phyloP scores from a whole-genome alignment of 164 flowering plant species.

The Kalanchoe fedtschenkoi region DNA sequence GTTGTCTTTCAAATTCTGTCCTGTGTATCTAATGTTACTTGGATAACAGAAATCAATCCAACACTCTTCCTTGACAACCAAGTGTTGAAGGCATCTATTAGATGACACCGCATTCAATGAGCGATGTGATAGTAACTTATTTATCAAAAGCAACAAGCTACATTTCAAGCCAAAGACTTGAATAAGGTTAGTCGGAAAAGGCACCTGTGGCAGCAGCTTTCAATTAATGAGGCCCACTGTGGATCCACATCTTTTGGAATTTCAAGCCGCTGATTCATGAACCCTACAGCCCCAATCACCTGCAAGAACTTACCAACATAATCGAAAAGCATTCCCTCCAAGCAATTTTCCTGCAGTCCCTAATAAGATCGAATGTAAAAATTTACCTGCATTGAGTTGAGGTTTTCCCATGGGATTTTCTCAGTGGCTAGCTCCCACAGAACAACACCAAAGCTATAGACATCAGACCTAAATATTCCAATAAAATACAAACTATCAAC shows the following conservation, averaged over 20 bases:
- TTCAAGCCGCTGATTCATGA: conserved; percentile 88
- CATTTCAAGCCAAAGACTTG: neutral
- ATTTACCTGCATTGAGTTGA: conserved; percentile 90
- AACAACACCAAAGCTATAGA: conserved; percentile 89
- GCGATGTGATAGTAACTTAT: neutral
- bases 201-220: conserved; percentile 94
- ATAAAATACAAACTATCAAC: neutral
- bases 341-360: neutral
- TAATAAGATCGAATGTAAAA: neutral
- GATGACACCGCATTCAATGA: neutral
- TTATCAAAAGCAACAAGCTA: no score
- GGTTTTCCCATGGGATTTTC: conserved; percentile 95
- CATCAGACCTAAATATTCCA: conserved; percentile 53
- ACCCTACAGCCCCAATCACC: conserved; percentile 97
- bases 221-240: conserved; percentile 67
- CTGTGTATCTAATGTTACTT: no score
- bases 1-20: neutral
- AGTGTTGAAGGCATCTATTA: no score
- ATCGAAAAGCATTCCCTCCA: neutral
- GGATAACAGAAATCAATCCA: no score
- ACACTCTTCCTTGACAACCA: no score
- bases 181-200: neutral
- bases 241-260: conserved; percentile 77
- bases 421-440: conserved; percentile 94
- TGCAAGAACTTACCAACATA: conserved; percentile 18